Evolutionary conservation across 441 rosid species (phyloP).

Genomic region (Aleurites moluccanus): DNA sequence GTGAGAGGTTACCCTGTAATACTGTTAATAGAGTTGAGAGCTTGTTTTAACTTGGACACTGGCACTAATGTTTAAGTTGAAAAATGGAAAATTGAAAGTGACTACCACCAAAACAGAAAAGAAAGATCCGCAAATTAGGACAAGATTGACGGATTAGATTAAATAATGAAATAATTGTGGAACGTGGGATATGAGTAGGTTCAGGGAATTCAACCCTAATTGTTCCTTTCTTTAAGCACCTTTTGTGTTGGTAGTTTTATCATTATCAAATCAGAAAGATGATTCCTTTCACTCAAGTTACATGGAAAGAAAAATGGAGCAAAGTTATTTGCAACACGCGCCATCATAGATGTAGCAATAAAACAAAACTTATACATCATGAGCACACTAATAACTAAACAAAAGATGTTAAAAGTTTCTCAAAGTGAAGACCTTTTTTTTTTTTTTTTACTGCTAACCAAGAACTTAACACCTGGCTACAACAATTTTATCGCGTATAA

Average conservation of each 20-base stretch:
- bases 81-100: background rate
- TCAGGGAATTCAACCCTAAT: background rate
- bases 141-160: background rate
- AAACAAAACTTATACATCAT: conserved; percentile 30
- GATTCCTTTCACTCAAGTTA: conserved; percentile 5
- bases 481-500: conserved; percentile 25
- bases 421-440: background rate
- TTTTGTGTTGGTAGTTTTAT: background rate
- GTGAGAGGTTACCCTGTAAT: background rate
- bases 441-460: background rate
- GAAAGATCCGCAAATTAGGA: background rate
- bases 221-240: background rate
- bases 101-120: background rate
- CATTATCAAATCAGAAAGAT: background rate
- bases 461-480: conserved; percentile 21
- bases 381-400: conserved; percentile 17
- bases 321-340: background rate
- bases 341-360: background rate
- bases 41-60: background rate
- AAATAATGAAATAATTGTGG: background rate
- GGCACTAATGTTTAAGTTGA: background rate
- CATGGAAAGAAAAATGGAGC: background rate
- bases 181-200: background rate
- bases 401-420: conserved; percentile 27
- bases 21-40: too few species aligned